A percentile compares a stretch with the other conserved stretches of the same genome.
Conservation (phyloP, 2,329 filamentous ascomycete genomes). For the Penicillium corylophilum region DNA sequence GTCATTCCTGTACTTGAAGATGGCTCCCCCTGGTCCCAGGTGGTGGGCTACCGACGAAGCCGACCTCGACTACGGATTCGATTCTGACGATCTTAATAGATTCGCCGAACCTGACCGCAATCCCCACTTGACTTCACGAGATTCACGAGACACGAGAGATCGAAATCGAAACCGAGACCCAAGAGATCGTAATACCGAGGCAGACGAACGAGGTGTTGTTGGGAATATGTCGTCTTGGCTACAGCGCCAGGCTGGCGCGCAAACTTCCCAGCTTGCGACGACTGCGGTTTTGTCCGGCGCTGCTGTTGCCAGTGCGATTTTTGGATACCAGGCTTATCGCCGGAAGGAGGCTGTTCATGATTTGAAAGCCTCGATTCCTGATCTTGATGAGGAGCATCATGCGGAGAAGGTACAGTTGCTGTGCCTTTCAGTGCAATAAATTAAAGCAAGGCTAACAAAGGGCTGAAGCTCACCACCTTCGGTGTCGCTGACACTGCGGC, state of each 20-base stretch:
- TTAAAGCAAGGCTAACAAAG: conserved; percentile 22
- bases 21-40: conserved; percentile 13
- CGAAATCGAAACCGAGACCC: not conserved
- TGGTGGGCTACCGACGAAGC: conserved; percentile 21
- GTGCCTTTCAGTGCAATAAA: not conserved
- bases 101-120: conserved; percentile 16
- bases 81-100: conserved; percentile 27
- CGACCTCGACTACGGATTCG: conserved; percentile 27
- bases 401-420: conserved; percentile 47
- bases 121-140: conserved; percentile 5
- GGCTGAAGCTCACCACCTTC: conserved; percentile 52
- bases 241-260: conserved; percentile 42
- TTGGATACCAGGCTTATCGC: conserved; percentile 57
- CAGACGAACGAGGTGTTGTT: conserved; percentile 12
- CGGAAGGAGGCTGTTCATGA: conserved; percentile 56
- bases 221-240: conserved; percentile 46
- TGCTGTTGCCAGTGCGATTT: conserved; percentile 51
- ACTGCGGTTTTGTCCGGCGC: conserved; percentile 46
- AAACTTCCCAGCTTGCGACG: conserved; percentile 43
- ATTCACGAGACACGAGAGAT: conserved; percentile 1
- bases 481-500: conserved; percentile 38
- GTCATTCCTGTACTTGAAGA: conserved; percentile 2
- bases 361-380: conserved; percentile 62
- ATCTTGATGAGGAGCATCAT: conserved; percentile 51
- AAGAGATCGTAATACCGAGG: not conserved